A percentile compares a stretch with the other conserved stretches of the same genome.
phyloP scores from a whole-genome alignment of 345 rosid genomes.

The Eutrema yunnanense region DNA sequence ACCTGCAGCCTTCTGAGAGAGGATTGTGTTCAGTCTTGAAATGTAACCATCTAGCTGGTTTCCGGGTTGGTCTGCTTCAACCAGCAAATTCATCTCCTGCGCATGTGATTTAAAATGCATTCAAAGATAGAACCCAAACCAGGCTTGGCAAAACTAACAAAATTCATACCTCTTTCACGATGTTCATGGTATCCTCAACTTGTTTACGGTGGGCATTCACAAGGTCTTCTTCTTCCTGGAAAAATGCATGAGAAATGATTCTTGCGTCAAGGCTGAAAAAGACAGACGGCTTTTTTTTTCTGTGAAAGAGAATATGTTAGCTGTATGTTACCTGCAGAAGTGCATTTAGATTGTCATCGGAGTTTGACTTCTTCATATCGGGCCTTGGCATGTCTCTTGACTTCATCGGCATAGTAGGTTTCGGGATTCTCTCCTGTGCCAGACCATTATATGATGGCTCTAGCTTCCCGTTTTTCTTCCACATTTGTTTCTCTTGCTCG shows the following conservation, averaged over 20 bases:
- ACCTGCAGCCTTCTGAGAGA: constrained; percentile 86
- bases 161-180: constrained; percentile 77
- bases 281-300: neutral
- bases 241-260: constrained; percentile 11
- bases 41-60: constrained; percentile 83
- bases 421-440: constrained; percentile 53
- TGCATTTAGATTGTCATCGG: constrained; percentile 67
- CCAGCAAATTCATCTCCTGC: constrained; percentile 94
- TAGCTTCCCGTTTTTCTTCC: constrained; percentile 68
- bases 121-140: neutral
- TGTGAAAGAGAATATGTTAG: neutral
- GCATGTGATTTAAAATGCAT: neutral
- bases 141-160: neutral
- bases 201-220: constrained; percentile 92
- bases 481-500: constrained; percentile 58
- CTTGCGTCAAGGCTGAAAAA: neutral
- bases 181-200: constrained; percentile 94
- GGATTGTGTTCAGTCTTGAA: constrained; percentile 61
- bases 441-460: constrained; percentile 39
- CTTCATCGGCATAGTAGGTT: constrained; percentile 41
- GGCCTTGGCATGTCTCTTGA: constrained; percentile 41
- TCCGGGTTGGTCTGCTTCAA: constrained; percentile 95
- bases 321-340: constrained; percentile 58
- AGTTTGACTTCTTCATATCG: constrained; percentile 48
- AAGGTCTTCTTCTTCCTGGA: constrained; percentile 94